Evolutionary conservation across 23 red algal genomes (phyloP).

Genomic region (Gracilaria gracilis): DNA sequence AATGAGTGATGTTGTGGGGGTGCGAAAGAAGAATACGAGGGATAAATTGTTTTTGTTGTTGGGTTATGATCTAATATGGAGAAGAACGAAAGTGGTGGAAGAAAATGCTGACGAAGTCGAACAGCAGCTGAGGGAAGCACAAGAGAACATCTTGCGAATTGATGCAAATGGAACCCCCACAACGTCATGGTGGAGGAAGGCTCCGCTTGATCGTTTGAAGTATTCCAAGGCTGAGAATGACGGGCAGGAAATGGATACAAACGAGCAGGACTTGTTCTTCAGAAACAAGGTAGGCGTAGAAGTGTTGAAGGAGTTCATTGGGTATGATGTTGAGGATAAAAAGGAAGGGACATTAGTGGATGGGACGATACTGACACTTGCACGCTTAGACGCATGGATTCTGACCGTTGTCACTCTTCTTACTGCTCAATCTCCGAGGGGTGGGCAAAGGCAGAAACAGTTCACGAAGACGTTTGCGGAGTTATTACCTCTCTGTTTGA

Average conservation of each 20-base stretch:
- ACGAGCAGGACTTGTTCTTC: not conserved
- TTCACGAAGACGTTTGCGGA: not conserved
- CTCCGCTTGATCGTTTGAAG: not conserved
- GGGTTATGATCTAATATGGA: not conserved
- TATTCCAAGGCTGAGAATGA: not conserved
- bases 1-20: not conserved
- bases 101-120: not conserved
- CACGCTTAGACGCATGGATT: not conserved
- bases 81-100: not conserved
- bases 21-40: not conserved
- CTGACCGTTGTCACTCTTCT: not conserved
- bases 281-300: not conserved
- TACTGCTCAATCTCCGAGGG: not conserved
- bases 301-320: not conserved
- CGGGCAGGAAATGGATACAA: not conserved
- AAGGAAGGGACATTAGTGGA: not conserved
- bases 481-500: not conserved
- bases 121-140: not conserved
- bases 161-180: not conserved
- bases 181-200: not conserved
- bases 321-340: not conserved
- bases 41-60: conserved; percentile 1
- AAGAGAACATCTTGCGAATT: not conserved
- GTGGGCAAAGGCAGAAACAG: not conserved
- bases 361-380: not conserved